Percentiles rank a stretch among this genome's conserved stretches.
Evolutionary conservation across 495 filamentous ascomycete genomes (phyloP).

Genomic region (Neurospora hispaniola): DNA sequence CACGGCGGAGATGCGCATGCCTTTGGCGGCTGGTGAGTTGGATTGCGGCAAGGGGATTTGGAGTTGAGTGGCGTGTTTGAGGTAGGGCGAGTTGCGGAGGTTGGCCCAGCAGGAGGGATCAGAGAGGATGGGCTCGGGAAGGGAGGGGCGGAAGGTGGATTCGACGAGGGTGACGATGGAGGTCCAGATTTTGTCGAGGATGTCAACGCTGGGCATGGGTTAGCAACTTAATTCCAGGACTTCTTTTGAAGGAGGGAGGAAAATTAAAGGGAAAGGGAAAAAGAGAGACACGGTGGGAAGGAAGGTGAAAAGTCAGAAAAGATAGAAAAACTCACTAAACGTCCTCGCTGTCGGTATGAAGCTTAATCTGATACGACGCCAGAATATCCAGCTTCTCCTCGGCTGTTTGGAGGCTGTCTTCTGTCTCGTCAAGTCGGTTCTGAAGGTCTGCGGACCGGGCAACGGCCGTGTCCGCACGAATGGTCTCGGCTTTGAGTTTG

Average conservation of each 20-base stretch:
- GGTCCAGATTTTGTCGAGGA: slow-evolving; percentile 31
- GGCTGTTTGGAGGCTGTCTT: slow-evolving; percentile 13
- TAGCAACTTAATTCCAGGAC: too few species aligned
- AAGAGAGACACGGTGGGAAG: background rate
- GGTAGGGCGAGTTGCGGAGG: slow-evolving; percentile 26
- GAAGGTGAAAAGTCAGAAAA: too few species aligned
- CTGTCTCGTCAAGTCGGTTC: slow-evolving; percentile 16
- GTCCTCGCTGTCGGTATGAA: slow-evolving; percentile 20
- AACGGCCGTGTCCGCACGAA: slow-evolving; percentile 18
- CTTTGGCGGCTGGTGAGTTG: slow-evolving; percentile 27
- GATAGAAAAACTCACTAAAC: slow-evolving; percentile 15
- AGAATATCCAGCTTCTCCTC: slow-evolving; percentile 17
- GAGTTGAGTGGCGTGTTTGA: slow-evolving; percentile 26
- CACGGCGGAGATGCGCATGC: slow-evolving; percentile 29
- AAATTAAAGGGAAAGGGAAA: too few species aligned
- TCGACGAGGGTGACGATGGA: slow-evolving; percentile 27
- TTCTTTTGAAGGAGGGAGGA: too few species aligned
- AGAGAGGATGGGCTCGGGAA: slow-evolving; percentile 20
- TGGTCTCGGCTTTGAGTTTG: slow-evolving; percentile 16
- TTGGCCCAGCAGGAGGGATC: slow-evolving; percentile 30
- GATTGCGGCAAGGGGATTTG: slow-evolving; percentile 25
- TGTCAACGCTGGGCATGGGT: slow-evolving; percentile 13
- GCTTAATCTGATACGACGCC: slow-evolving; percentile 19
- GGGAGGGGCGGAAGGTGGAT: slow-evolving; percentile 24
- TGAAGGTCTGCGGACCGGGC: slow-evolving; percentile 21